phyloP scores from a whole-genome alignment of 371 early-diverging fungal genomes.

The Mucor indicus region DNA sequence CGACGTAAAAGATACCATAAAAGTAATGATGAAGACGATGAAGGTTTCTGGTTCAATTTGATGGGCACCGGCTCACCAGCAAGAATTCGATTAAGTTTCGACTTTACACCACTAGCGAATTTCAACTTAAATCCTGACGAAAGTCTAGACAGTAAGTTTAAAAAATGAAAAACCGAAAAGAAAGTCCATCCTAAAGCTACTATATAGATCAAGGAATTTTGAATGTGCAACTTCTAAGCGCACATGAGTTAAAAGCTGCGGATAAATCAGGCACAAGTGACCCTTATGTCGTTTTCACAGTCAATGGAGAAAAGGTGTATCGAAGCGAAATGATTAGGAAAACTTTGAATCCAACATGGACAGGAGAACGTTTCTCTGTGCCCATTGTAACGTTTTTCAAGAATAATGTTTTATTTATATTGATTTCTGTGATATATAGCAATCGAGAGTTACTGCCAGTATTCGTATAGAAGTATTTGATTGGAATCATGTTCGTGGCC shows the following conservation, averaged over 20 bases:
- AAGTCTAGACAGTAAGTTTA: constrained; percentile 54
- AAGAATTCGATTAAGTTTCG: constrained; percentile 48
- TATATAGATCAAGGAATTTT: constrained; percentile 49
- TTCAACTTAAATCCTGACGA: constrained; percentile 56
- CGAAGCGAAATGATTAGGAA: constrained; percentile 79
- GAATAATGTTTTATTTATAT: neutral
- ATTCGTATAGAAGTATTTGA: constrained; percentile 79
- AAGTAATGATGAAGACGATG: constrained; percentile 14
- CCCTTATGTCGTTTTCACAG: constrained; percentile 74
- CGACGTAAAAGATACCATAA: constrained; percentile 16
- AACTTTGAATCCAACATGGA: constrained; percentile 79
- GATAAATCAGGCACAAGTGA: constrained; percentile 67
- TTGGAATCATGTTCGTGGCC: constrained; percentile 72
- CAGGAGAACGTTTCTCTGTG: constrained; percentile 65
- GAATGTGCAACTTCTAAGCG: constrained; percentile 45
- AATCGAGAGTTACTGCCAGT: constrained; percentile 56
- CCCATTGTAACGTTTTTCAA: constrained; percentile 61
- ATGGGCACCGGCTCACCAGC: constrained; percentile 38
- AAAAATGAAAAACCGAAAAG: too few relatives aligned
- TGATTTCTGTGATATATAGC: constrained; percentile 17
- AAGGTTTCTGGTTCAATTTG: constrained; percentile 37
- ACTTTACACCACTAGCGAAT: constrained; percentile 45
- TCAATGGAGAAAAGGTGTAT: constrained; percentile 76
- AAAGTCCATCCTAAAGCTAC: too few relatives aligned
- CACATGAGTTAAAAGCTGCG: constrained; percentile 50